Percentiles rank a stretch among this genome's conserved stretches.
These are phyloP conservation scores for Gaeumannomyces sp. DNA, from an alignment of 2,329 filamentous ascomycete species.

Conservation along the genomic window DNA sequence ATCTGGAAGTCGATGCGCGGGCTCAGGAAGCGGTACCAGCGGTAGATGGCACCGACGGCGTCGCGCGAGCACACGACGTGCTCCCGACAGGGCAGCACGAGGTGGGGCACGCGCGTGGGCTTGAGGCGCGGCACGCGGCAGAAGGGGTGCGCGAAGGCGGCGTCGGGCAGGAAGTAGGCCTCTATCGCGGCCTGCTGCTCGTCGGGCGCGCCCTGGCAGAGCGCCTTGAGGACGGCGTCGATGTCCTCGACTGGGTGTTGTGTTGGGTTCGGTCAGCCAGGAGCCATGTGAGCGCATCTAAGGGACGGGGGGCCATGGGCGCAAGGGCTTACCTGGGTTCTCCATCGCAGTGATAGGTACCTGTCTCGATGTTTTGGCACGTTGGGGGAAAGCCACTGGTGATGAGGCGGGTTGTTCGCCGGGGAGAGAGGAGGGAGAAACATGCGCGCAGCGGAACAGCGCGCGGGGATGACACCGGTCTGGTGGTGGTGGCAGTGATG, in stretches of 20 bases:
- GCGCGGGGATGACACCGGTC: too few relatives aligned
- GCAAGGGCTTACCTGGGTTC: constrained; percentile 11
- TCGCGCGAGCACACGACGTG: constrained; percentile 54
- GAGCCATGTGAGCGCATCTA: too few relatives aligned
- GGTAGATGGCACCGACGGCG: constrained; percentile 64
- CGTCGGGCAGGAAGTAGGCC: constrained; percentile 14
- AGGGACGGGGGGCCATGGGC: too few relatives aligned
- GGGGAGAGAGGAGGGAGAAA: too few relatives aligned
- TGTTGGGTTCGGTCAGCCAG: too few relatives aligned
- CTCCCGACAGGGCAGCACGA: constrained; percentile 35
- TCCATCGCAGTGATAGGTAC: constrained; percentile 12
- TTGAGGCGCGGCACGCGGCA: constrained; percentile 45
- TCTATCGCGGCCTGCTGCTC: constrained; percentile 13
- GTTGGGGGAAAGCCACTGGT: too few relatives aligned
- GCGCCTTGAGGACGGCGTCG: constrained; percentile 10
- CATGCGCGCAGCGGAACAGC: too few relatives aligned
- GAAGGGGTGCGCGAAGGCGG: constrained; percentile 15
- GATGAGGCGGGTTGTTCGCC: too few relatives aligned
- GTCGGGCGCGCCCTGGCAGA: constrained; percentile 11
- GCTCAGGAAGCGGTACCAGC: constrained; percentile 79
- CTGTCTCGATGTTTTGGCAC: neutral
- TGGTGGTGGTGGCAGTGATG: too few relatives aligned
- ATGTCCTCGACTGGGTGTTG: constrained; percentile 8
- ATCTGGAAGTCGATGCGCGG: constrained; percentile 65
- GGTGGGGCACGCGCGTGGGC: constrained; percentile 38